These are phyloP conservation scores for Pseudogymnoascus sp. DNA, from an alignment of 2,329 filamentous ascomycete genomes.

Conservation along the genomic window DNA sequence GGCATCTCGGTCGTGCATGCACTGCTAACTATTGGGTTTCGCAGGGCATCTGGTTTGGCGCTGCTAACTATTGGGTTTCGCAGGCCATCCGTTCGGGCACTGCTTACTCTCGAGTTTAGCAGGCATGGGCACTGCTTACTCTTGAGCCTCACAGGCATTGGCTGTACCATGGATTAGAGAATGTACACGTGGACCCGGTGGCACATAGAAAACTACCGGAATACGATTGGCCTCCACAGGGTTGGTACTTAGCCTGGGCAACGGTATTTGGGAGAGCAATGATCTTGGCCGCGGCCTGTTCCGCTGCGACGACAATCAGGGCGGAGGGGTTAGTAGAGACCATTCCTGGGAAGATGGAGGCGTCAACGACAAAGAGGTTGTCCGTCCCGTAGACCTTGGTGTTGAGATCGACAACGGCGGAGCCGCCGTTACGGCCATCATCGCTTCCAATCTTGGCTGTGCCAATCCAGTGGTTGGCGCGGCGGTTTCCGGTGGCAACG, in stretches of 20 bases:
- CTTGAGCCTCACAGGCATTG: not conserved
- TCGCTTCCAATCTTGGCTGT: slow-evolving; percentile 55
- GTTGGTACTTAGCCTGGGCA: not conserved
- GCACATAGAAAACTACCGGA: slow-evolving; percentile 2
- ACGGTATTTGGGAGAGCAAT: slow-evolving; percentile 30
- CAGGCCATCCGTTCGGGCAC: not conserved
- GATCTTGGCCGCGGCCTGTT: slow-evolving; percentile 50
- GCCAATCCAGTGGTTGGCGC: slow-evolving; percentile 45
- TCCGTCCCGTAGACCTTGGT: slow-evolving; percentile 61
- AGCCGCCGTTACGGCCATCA: slow-evolving; percentile 46
- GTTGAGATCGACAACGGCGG: slow-evolving; percentile 55
- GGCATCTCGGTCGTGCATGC: not conserved
- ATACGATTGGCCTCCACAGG: not conserved
- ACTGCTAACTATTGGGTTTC: not conserved
- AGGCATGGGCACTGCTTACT: not conserved
- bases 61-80: not conserved
- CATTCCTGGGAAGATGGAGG: slow-evolving; percentile 62
- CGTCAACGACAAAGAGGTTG: slow-evolving; percentile 63
- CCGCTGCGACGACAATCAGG: slow-evolving; percentile 56
- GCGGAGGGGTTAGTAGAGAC: slow-evolving; percentile 62
- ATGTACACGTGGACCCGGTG: not conserved
- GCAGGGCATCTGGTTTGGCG: not conserved
- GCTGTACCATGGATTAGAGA: slow-evolving; percentile 9
- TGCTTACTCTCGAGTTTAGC: not conserved
- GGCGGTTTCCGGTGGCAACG: slow-evolving; percentile 31